Evolutionary conservation across 805 yeast genomes (phyloP).

Genomic region (Starmerella etchellsii): DNA sequence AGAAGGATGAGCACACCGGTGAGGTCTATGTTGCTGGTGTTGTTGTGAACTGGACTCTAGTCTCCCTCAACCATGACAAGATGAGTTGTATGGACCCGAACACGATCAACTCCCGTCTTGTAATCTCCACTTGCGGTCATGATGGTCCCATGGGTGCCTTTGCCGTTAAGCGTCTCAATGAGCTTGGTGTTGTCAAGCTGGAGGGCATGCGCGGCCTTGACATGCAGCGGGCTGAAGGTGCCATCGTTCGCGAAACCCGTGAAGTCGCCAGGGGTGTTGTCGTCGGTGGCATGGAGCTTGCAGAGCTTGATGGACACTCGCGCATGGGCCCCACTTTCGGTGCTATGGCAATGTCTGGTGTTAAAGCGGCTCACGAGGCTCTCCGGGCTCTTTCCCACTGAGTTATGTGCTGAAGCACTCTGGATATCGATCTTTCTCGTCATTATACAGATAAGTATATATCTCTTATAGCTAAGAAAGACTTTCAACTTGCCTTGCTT

Average conservation of each 20-base stretch:
- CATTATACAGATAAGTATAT: no score
- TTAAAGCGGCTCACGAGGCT: slow-evolving; percentile 55
- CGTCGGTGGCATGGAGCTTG: slow-evolving; percentile 68
- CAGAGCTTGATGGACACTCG: slow-evolving; percentile 64
- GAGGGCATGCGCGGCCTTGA: slow-evolving; percentile 69
- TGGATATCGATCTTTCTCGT: no score
- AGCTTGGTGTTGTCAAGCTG: slow-evolving; percentile 38
- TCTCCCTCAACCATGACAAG: slow-evolving; percentile 58
- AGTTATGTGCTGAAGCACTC: no score
- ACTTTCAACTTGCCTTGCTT: no score
- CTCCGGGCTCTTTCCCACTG: slow-evolving; percentile 10
- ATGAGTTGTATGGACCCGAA: slow-evolving; percentile 78
- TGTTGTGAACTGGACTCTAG: slow-evolving; percentile 74
- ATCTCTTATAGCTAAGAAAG: no score
- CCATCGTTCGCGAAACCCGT: slow-evolving; percentile 55
- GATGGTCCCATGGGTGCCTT: slow-evolving; percentile 79
- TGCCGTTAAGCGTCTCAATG: slow-evolving; percentile 54
- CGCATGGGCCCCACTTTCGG: slow-evolving; percentile 81
- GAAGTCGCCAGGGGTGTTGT: slow-evolving; percentile 51
- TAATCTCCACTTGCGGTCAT: slow-evolving; percentile 65
- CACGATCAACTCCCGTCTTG: slow-evolving; percentile 52
- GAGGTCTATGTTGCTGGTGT: slow-evolving; percentile 62
- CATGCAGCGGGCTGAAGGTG: slow-evolving; percentile 67
- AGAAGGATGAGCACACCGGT: slow-evolving; percentile 44
- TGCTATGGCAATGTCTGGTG: slow-evolving; percentile 68